These are phyloP conservation scores for Cryptococcus maquisensis DNA, from an alignment of 1,284 basidiomycete genomes.

Conservation along the genomic window DNA sequence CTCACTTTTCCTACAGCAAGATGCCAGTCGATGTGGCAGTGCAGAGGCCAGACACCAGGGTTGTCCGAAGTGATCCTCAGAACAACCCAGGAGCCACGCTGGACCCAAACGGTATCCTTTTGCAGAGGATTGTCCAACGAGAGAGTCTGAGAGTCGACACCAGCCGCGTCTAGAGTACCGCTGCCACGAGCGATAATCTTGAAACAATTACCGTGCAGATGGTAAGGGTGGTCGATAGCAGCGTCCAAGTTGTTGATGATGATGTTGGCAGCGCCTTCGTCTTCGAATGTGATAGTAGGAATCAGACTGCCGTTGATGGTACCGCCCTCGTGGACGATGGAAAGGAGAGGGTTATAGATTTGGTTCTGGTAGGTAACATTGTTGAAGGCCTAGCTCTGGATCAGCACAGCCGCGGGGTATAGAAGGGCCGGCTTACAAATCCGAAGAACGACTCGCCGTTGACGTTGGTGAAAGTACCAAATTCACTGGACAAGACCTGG, in stretches of 20 bases:
- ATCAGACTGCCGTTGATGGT: slow-evolving; percentile 16
- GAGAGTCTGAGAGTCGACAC: slow-evolving; percentile 6
- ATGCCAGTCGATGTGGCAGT: slow-evolving; percentile 27
- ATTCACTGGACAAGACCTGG: slow-evolving; percentile 17
- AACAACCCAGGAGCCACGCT: slow-evolving; percentile 17
- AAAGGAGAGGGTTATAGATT: slow-evolving; percentile 35
- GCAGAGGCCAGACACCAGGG: slow-evolving; percentile 21
- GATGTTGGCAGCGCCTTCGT: slow-evolving; percentile 18
- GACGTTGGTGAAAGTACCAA: slow-evolving; percentile 17
- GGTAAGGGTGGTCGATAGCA: slow-evolving; percentile 39
- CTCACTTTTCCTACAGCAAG: slow-evolving; percentile 7
- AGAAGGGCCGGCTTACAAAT: slow-evolving; percentile 13
- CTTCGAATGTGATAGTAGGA: slow-evolving; percentile 22
- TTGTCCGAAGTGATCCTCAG: slow-evolving; percentile 21
- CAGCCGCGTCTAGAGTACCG: slow-evolving; percentile 24
- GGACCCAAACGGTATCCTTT: slow-evolving; percentile 39
- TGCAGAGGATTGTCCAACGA: slow-evolving; percentile 35
- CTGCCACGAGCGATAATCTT: slow-evolving; percentile 35
- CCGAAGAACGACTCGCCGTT: slow-evolving; percentile 17
- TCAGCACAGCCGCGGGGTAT: background rate
- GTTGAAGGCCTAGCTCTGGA: slow-evolving; percentile 24
- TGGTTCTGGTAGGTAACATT: slow-evolving; percentile 23
- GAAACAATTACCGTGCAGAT: slow-evolving; percentile 28
- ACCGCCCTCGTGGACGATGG: slow-evolving; percentile 19
- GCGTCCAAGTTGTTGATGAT: slow-evolving; percentile 42